These are phyloP conservation scores for Cenchrus americanus DNA, from an alignment of 176 grass and related monocot genomes.

Conservation along the genomic window DNA sequence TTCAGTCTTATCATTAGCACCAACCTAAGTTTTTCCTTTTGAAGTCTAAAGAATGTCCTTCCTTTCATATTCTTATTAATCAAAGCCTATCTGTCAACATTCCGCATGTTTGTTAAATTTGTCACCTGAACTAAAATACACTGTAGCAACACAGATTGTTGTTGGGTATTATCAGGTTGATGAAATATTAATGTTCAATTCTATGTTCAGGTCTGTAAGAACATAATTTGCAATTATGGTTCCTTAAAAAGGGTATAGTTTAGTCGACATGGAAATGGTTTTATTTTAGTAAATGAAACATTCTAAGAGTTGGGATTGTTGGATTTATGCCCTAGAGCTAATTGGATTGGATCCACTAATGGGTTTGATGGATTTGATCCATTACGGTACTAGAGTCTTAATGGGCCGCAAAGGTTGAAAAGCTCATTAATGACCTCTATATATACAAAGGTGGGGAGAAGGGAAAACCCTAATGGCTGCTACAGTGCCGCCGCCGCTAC, in stretches of 20 bases:
- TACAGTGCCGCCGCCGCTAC: too few species aligned
- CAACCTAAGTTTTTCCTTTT: neutral
- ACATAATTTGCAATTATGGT: neutral
- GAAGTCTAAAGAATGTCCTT: neutral
- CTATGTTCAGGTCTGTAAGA: neutral
- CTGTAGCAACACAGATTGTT: constrained; percentile 5
- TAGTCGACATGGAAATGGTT: constrained; percentile 25
- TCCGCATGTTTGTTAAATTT: constrained; percentile 5
- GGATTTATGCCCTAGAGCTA: too few species aligned
- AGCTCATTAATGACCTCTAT: too few species aligned
- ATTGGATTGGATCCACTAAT: too few species aligned
- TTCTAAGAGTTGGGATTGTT: neutral
- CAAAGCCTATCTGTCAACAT: neutral
- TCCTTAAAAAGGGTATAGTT: neutral
- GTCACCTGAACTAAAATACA: constrained; percentile 20
- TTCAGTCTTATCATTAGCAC: constrained; percentile 3
- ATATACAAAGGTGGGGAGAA: too few species aligned
- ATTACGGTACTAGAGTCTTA: too few species aligned
- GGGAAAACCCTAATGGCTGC: too few species aligned
- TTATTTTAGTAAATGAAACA: neutral
- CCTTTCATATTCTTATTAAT: neutral
- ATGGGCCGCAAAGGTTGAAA: too few species aligned
- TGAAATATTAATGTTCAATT: neutral
- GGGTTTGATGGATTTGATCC: too few species aligned
- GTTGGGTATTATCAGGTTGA: neutral